Base-by-base conservation (phyloP, 148 eudicot genomes). In the Rhododendron vialii region DNA sequence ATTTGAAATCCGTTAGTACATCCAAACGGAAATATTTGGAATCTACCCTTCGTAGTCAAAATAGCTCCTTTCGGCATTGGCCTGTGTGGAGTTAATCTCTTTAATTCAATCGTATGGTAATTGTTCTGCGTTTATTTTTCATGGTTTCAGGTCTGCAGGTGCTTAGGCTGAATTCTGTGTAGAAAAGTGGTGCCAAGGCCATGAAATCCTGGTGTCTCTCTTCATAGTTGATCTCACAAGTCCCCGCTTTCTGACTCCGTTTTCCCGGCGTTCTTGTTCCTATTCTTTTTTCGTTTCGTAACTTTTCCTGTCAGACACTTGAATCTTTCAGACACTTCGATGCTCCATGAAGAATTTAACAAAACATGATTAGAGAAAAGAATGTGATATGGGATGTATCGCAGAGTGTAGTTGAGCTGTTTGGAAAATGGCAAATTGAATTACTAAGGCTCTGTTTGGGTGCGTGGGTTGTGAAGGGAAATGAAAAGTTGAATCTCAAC, bases 71-170 rank as follows among this genome's bases (percentile, higher is more conserved):
- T 26, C 14, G 10, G 30, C 33, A 28, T 28, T 71, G 15, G 36
- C 17, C 35, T 28, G 36, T 9, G 36, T 69, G 38, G 28, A 26
- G 13, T 2, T 67, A 24, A 11, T 67, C 10, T 65, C 30, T 65
- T 65, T 65, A 6, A 57, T 63, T 63, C 71, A 9, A 28, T 69
- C 0, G 17, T 26, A 30, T 30, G 0, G 17, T 28, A 30, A 69
- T 15, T 2, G 2, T 28, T 69, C 14, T 17, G 0, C 9, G 22
- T 74, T 20, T 41, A 8, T 38, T 41, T 76, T 77, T 20, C 30
- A 3, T 38, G 80, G 7, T 77, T 77, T 38, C 80, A 77, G 80
- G 80, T 78, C 57, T 48, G 82, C 57, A 45, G 82, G 82, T 26
- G 82, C 15, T 77, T 77, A 41, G 51, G 80, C 53, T 10, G 50